A percentile compares a stretch with the other conserved stretches of the same genome.
Conservation (phyloP, 352 stramenopile species). For the Pythium coloratum region DNA sequence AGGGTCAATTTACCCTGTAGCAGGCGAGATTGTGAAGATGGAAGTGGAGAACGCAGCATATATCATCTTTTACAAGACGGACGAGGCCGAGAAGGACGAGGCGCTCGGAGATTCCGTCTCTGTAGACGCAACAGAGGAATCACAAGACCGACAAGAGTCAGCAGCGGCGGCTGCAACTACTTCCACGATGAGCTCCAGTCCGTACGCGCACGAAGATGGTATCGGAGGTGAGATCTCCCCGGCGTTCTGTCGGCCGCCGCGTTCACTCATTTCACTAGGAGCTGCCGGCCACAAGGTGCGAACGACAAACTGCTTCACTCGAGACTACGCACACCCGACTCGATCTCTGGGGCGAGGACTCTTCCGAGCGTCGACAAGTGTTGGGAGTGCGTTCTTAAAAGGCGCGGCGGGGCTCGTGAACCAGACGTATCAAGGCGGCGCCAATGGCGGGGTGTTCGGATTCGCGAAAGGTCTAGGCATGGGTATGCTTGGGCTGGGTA, state of each 20-base stretch:
- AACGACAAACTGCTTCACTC: constrained; percentile 84
- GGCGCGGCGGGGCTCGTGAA: constrained; percentile 78
- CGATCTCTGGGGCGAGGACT: constrained; percentile 76
- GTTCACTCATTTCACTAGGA: constrained; percentile 78
- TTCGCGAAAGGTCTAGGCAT: constrained; percentile 88
- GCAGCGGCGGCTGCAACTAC: constrained; percentile 18
- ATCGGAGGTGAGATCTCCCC: constrained; percentile 22
- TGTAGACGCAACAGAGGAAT: constrained; percentile 21
- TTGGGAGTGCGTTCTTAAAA: constrained; percentile 83
- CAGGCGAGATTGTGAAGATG: constrained; percentile 69
- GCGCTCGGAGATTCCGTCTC: constrained; percentile 42
- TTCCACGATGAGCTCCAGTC: background rate
- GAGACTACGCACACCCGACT: constrained; percentile 77
- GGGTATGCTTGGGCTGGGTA: constrained; percentile 82
- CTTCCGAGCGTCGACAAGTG: constrained; percentile 83
- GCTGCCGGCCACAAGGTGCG: constrained; percentile 85
- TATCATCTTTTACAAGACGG: constrained; percentile 89
- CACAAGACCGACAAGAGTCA: constrained; percentile 34
- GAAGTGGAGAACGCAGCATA: constrained; percentile 79
- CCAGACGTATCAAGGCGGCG: constrained; percentile 85
- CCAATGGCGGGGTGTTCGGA: constrained; percentile 81
- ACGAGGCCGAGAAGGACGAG: constrained; percentile 51
- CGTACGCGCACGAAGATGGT: background rate
- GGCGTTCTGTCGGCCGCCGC: constrained; percentile 42
- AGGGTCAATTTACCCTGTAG: constrained; percentile 67